Evolutionary conservation across 148 eudicot genomes (phyloP).

Genomic region (Chenopodium quinoa): DNA sequence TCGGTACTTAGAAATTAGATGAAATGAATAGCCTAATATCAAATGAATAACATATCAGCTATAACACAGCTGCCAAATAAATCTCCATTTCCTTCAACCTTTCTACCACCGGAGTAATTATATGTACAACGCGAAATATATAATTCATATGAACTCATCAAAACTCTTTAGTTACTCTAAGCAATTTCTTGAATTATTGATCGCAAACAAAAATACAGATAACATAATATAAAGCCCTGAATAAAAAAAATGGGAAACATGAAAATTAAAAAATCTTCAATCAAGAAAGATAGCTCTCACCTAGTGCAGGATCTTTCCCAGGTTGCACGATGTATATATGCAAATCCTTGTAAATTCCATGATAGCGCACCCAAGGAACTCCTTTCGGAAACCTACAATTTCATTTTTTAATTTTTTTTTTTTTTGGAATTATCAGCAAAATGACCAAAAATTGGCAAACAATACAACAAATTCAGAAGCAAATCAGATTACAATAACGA

Average conservation of each 20-base stretch:
- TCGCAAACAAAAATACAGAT: not conserved
- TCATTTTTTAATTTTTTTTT: not conserved
- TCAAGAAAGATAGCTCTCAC: constrained; percentile 46
- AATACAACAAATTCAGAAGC: not conserved
- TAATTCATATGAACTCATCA: too few species aligned
- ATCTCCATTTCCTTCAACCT: too few species aligned
- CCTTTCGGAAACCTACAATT: constrained; percentile 78
- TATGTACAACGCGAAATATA: too few species aligned
- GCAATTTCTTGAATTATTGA: not conserved
- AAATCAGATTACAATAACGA: too few species aligned
- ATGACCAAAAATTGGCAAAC: not conserved
- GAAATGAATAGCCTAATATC: not conserved
- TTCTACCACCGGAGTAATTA: too few species aligned
- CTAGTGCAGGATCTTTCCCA: constrained; percentile 76
- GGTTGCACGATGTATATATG: constrained; percentile 79
- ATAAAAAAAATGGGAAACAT: not conserved
- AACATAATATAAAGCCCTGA: not conserved
- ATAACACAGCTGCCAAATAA: not conserved
- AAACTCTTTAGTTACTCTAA: not conserved
- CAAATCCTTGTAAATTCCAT: constrained; percentile 72
- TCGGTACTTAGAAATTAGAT: not conserved
- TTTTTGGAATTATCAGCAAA: not conserved
- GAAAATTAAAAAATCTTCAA: not conserved
- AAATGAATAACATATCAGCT: not conserved
- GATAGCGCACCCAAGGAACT: constrained; percentile 92